Conservation (phyloP, 768 basidiomycete genomes). For the Pleurotus platypus region DNA sequence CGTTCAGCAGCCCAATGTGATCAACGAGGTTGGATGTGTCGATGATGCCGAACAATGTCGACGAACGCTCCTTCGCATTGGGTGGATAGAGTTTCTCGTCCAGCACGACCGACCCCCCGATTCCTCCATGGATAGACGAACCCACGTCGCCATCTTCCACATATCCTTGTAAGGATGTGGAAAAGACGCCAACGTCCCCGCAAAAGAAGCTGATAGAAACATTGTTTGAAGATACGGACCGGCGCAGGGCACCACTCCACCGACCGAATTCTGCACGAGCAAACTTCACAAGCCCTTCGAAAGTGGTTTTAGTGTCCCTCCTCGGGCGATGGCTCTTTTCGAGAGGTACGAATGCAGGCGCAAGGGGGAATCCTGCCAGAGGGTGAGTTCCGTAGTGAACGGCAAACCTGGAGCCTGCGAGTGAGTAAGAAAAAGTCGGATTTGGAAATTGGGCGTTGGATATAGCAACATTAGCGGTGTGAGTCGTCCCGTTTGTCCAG, state of each 20-base stretch:
- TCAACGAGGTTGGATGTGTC: slow-evolving; percentile 39
- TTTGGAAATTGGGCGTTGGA: slow-evolving; percentile 24
- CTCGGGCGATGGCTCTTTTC: not conserved
- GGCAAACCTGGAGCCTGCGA: slow-evolving; percentile 23
- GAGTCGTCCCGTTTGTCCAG: slow-evolving; percentile 30
- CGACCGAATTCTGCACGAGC: slow-evolving; percentile 20
- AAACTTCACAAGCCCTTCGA: slow-evolving; percentile 15
- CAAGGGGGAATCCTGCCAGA: slow-evolving; percentile 27
- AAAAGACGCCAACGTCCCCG: slow-evolving; percentile 26
- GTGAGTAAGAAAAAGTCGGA: slow-evolving; percentile 30
- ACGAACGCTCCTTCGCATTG: not conserved
- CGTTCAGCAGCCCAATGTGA: slow-evolving; percentile 34
- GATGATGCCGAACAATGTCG: slow-evolving; percentile 32
- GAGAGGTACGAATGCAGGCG: slow-evolving; percentile 16
- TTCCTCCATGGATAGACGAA: slow-evolving; percentile 14
- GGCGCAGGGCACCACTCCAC: slow-evolving; percentile 27
- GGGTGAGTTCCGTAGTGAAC: slow-evolving; percentile 33
- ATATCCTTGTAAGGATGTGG: slow-evolving; percentile 16
- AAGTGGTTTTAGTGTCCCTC: not conserved
- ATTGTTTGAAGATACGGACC: slow-evolving; percentile 9
- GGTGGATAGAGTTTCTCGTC: slow-evolving; percentile 20
- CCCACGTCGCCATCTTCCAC: slow-evolving; percentile 5
- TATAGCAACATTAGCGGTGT: slow-evolving; percentile 11
- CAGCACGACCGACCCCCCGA: slow-evolving; percentile 25
- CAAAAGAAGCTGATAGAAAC: slow-evolving; percentile 22